These are phyloP conservation scores for Malus hybrid DNA, from an alignment of 331 rosid genomes.

Conservation along the genomic window DNA sequence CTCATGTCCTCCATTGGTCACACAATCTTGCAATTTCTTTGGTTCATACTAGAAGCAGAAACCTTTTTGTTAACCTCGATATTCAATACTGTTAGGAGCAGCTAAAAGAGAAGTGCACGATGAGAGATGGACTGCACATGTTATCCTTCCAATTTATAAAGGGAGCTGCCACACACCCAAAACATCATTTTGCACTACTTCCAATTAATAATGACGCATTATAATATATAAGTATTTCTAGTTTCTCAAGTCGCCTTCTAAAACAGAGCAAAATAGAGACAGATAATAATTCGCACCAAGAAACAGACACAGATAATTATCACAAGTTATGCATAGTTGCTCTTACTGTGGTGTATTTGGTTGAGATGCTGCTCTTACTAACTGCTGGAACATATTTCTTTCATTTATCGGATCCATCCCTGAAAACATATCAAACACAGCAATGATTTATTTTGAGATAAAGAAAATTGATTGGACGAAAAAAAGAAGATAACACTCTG, in stretches of 20 bases:
- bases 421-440: constrained; percentile 17
- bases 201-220: neutral
- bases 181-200: neutral
- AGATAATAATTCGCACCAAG: neutral
- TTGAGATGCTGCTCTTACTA: constrained; percentile 96
- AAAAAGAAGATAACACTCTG: neutral
- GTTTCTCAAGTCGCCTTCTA: neutral
- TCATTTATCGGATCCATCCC: constrained; percentile 99
- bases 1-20: neutral
- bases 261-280: neutral
- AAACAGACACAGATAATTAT: neutral
- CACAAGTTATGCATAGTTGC: neutral
- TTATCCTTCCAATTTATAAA: neutral
- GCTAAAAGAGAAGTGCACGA: neutral
- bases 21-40: neutral
- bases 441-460: constrained; percentile 1
- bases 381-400: constrained; percentile 97
- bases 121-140: neutral
- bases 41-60: neutral
- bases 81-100: neutral
- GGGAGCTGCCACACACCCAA: neutral
- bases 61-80: neutral
- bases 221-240: no score
- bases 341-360: constrained; percentile 93
- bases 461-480: neutral